Conservation (phyloP, 352 stramenopile genomes). For the Phytophthora ohioensis region DNA sequence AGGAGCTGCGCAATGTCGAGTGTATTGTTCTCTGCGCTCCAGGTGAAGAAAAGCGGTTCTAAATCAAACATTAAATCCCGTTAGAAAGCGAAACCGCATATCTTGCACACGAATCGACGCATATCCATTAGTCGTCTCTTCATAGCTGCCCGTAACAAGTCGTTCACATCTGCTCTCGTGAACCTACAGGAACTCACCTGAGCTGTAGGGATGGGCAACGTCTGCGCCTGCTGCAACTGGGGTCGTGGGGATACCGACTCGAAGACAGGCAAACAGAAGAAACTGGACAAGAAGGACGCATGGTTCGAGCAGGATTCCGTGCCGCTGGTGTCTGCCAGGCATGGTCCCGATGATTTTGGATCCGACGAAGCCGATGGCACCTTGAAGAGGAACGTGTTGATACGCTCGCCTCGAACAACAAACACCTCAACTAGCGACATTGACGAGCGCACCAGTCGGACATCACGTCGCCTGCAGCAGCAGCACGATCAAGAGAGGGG, state of each 20-base stretch:
- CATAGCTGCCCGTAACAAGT: not conserved
- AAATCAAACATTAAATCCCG: conserved; percentile 15
- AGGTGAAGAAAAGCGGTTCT: conserved; percentile 63
- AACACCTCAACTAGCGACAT: conserved; percentile 15
- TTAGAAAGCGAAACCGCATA: conserved; percentile 24
- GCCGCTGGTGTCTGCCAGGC: conserved; percentile 58
- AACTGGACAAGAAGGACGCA: conserved; percentile 38
- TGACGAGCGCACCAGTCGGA: conserved; percentile 4
- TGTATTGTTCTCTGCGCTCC: conserved; percentile 76
- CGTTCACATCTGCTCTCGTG: not conserved
- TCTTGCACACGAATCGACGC: conserved; percentile 38
- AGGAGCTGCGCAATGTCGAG: conserved; percentile 71
- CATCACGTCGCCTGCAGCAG: conserved; percentile 17
- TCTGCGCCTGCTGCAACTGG: conserved; percentile 42
- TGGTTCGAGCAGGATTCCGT: conserved; percentile 78
- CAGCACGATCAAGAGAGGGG: conserved; percentile 22
- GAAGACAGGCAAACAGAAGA: conserved; percentile 19
- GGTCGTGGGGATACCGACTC: conserved; percentile 10
- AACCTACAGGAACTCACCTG: not conserved
- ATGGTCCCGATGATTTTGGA: conserved; percentile 46
- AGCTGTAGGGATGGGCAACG: conserved; percentile 34
- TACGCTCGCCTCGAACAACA: conserved; percentile 48
- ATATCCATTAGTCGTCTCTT: conserved; percentile 27
- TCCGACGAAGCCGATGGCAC: conserved; percentile 43
- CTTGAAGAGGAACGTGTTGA: conserved; percentile 65